Evolutionary conservation across 345 rosid species (phyloP), one percentile per base, ranked within the genome.

Genomic region (Eutrema yunnanense): DNA sequence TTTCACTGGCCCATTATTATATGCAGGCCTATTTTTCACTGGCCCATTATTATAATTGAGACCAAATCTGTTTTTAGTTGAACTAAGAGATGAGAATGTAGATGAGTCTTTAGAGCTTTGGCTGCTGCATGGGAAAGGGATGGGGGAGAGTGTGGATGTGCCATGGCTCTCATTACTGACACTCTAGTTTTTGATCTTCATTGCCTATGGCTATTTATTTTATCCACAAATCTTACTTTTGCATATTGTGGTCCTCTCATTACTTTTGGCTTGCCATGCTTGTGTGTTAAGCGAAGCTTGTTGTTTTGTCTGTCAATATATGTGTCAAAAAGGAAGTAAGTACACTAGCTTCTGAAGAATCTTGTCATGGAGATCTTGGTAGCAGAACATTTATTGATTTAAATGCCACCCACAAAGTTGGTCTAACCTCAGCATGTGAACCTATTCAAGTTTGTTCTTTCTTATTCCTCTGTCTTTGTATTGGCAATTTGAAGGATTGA

Each of bases 401-500:
- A 57, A 71, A 65, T 65, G 80, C 76, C 69, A 43, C 36, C 73
- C 76, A 66, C 71, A 65, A 71, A 65, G 76, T 77, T 77, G 76
- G 76, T 57, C 27, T 59, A 62, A 33, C 67, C 56, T 34, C 66
- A 73, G 14, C 72, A 76, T 76, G 55, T 71, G 76, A 71, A 75
- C 50, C 69, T 77, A 43, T 77, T 50, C n/a, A 65, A 77, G 56
- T 46, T 65, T 57, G 41, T 76, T 50, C 42, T 27, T 49, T 71
- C 55, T 64, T 63, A 10, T 56, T 56, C 48, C 34, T 22, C 29
- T 30, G 65, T 37, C 32, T 43, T 48, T 62, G 74, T 52, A 69
- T 49, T 5, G 9, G 8, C 0, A 29, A 29, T 29, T 56, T 47
- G 32, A 55, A 55, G 22, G 67, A 81, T 26, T 26, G 33, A 50